A percentile compares a stretch with the other conserved stretches of the same genome.
Conservation (phyloP, 805 yeast genomes). For the Zygosaccharomyces pseudorouxii region DNA sequence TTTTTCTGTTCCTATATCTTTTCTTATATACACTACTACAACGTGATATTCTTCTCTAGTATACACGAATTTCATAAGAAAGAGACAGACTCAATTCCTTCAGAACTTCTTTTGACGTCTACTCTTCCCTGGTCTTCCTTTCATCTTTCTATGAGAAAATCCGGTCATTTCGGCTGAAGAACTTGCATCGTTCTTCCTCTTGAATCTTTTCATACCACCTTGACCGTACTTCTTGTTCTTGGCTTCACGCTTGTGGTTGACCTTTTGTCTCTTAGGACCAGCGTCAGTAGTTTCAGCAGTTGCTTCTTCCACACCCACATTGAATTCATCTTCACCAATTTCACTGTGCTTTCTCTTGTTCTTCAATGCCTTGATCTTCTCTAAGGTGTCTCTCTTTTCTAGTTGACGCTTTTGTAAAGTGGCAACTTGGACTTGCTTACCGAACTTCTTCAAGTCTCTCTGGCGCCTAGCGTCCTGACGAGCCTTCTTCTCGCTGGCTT, state of each 20-base stretch:
- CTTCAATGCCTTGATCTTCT: slow-evolving; percentile 85
- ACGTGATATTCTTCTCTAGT: slow-evolving; percentile 5
- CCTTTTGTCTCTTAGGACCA: slow-evolving; percentile 46
- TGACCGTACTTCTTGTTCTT: slow-evolving; percentile 70
- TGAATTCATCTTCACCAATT: slow-evolving; percentile 52
- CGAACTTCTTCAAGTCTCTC: slow-evolving; percentile 91
- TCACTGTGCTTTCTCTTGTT: slow-evolving; percentile 80
- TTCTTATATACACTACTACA: neutral
- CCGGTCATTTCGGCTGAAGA: slow-evolving; percentile 64
- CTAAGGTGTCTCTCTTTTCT: slow-evolving; percentile 86
- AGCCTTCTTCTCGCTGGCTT: slow-evolving; percentile 80
- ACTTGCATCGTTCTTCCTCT: slow-evolving; percentile 66
- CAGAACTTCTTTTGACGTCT: slow-evolving; percentile 40
- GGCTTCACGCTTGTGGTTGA: slow-evolving; percentile 62
- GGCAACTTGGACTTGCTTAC: slow-evolving; percentile 93
- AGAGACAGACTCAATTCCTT: neutral
- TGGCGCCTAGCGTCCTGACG: slow-evolving; percentile 91
- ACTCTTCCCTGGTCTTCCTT: slow-evolving; percentile 52
- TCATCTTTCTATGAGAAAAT: slow-evolving; percentile 52
- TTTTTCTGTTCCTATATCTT: too few relatives aligned
- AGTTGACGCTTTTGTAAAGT: slow-evolving; percentile 90
- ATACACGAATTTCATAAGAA: neutral
- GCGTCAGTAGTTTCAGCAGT: slow-evolving; percentile 32
- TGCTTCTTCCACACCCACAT: slow-evolving; percentile 86
- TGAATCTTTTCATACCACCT: slow-evolving; percentile 75